A percentile compares a stretch with the other conserved stretches of the same genome.
These are phyloP conservation scores for Firmiana major DNA, from an alignment of 345 rosid genomes.

Conservation along the genomic window DNA sequence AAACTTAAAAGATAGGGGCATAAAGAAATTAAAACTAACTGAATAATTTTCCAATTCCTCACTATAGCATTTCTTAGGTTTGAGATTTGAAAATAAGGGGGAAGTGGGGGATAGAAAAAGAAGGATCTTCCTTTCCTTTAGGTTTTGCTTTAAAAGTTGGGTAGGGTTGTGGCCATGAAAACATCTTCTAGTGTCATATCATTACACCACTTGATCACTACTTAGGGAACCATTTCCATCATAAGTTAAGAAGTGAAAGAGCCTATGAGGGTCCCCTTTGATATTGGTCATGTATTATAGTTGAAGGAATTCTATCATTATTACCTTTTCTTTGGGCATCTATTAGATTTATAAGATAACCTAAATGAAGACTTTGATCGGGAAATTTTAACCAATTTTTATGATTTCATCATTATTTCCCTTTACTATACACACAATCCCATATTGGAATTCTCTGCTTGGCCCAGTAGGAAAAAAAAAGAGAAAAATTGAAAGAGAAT, in stretches of 20 bases:
- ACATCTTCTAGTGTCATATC: neutral
- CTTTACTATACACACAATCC: neutral
- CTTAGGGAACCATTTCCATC: conserved; percentile 12
- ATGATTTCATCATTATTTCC: neutral
- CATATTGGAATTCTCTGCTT: neutral
- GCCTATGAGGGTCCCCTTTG: conserved; percentile 1
- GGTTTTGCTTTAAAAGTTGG: neutral
- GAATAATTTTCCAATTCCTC: neutral
- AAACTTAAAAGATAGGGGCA: neutral
- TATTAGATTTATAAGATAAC: conserved; percentile 10
- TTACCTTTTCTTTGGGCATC: neutral
- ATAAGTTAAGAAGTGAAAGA: neutral
- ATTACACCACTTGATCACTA: conserved; percentile 5
- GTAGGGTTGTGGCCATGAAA: neutral
- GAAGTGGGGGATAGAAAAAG: neutral
- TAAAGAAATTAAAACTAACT: neutral
- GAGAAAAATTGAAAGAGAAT: neutral
- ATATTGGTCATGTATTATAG: conserved; percentile 5
- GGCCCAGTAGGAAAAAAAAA: neutral
- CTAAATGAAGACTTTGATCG: conserved; percentile 8
- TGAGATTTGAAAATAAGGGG: neutral
- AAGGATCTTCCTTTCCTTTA: neutral
- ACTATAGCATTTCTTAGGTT: neutral
- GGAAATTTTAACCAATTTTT: neutral
- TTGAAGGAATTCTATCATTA: conserved; percentile 14